phyloP scores from a whole-genome alignment of 805 yeast genomes.

The Sungouiozyma ichnusensis region DNA sequence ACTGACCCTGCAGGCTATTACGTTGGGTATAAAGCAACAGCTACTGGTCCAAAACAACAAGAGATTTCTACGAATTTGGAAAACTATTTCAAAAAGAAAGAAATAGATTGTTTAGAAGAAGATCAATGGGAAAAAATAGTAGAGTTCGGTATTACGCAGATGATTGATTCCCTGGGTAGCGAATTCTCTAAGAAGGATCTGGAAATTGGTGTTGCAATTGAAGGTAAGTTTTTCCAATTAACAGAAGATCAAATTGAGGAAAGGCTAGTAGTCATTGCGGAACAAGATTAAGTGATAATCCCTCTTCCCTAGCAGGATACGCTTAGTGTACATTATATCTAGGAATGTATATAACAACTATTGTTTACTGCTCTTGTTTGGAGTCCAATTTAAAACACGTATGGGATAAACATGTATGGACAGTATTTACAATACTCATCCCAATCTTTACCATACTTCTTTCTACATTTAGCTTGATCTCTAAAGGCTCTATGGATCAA shows the following conservation, averaged over 20 bases:
- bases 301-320: too few species aligned
- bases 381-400: constrained; percentile 43
- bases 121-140: constrained; percentile 87
- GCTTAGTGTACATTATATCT: too few species aligned
- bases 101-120: constrained; percentile 17
- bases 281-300: constrained; percentile 83
- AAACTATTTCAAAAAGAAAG: constrained; percentile 70
- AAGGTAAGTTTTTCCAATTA: constrained; percentile 60
- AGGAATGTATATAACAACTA: too few species aligned
- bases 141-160: constrained; percentile 77
- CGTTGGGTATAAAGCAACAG: constrained; percentile 80
- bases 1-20: constrained; percentile 97
- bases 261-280: constrained; percentile 88
- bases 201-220: constrained; percentile 83
- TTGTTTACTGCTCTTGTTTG: neutral
- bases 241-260: constrained; percentile 87
- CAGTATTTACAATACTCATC: constrained; percentile 72
- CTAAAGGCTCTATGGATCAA: constrained; percentile 81
- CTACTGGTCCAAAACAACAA: constrained; percentile 96
- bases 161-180: constrained; percentile 79
- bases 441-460: constrained; percentile 94
- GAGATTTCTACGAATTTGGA: constrained; percentile 86
- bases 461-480: constrained; percentile 74
- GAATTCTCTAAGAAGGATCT: constrained; percentile 90
- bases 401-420: constrained; percentile 89